phyloP scores from a whole-genome alignment of 495 filamentous ascomycete species.

The Penicillium diatomitis region DNA sequence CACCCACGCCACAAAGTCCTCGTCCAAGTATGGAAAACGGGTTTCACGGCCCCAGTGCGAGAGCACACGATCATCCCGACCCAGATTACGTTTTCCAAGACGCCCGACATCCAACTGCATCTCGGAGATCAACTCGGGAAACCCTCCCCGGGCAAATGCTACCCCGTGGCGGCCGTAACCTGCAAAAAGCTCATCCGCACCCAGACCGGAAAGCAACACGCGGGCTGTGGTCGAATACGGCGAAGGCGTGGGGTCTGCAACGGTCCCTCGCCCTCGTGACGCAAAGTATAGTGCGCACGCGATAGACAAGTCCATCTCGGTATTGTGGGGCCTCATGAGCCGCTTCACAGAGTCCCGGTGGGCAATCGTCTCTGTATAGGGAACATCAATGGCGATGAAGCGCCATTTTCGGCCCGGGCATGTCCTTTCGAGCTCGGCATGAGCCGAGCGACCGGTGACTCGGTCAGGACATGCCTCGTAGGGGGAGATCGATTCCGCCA shows the following conservation, averaged over 20 bases:
- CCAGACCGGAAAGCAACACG: constrained; percentile 83
- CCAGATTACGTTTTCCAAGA: constrained; percentile 86
- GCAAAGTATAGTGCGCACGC: constrained; percentile 89
- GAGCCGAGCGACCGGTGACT: constrained; percentile 69
- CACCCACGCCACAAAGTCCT: constrained; percentile 74
- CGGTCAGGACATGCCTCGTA: constrained; percentile 89
- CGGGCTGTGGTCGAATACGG: constrained; percentile 64
- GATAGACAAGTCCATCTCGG: constrained; percentile 99
- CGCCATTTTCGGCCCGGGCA: constrained; percentile 71
- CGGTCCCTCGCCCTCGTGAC: constrained; percentile 59
- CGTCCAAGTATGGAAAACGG: constrained; percentile 88
- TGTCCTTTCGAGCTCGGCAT: constrained; percentile 57
- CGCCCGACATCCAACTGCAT: constrained; percentile 78
- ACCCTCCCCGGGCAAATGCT: constrained; percentile 60
- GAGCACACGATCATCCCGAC: constrained; percentile 86
- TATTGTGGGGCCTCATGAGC: constrained; percentile 87
- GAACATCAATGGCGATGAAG: constrained; percentile 76
- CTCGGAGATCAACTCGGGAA: constrained; percentile 66
- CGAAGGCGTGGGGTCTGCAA: background rate
- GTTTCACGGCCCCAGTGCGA: constrained; percentile 85
- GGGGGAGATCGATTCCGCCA: constrained; percentile 21
- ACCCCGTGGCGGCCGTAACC: constrained; percentile 81
- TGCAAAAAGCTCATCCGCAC: constrained; percentile 92
- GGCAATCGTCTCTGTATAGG: constrained; percentile 62
- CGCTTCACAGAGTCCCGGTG: constrained; percentile 62